Evolutionary conservation across 371 early-diverging fungal genomes (phyloP).

Genomic region (Synchytrium microbalum): DNA sequence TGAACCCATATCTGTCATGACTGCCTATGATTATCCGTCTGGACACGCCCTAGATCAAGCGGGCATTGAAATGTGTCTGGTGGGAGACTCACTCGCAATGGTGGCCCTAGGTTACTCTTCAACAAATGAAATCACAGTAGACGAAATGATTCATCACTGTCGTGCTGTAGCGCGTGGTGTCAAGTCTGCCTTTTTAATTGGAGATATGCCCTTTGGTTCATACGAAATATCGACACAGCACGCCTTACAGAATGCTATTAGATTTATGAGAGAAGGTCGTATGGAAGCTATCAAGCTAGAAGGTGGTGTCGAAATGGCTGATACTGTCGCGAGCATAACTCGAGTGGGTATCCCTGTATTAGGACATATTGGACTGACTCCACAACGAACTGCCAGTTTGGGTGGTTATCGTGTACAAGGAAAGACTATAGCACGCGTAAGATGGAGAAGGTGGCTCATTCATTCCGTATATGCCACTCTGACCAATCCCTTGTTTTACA

Average conservation of each 20-base stretch:
- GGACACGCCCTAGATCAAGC: slow-evolving; percentile 72
- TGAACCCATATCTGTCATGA: slow-evolving; percentile 61
- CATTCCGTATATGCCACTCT: background rate
- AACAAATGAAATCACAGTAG: slow-evolving; percentile 79
- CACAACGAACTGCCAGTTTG: slow-evolving; percentile 76
- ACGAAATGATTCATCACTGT: slow-evolving; percentile 92
- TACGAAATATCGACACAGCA: slow-evolving; percentile 69
- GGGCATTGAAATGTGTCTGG: slow-evolving; percentile 78
- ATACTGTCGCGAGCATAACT: slow-evolving; percentile 64
- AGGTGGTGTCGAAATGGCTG: slow-evolving; percentile 77
- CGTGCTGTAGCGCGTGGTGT: slow-evolving; percentile 79
- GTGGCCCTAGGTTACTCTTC: slow-evolving; percentile 82
- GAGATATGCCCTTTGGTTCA: slow-evolving; percentile 88
- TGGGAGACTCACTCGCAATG: slow-evolving; percentile 96
- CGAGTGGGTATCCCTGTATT: slow-evolving; percentile 72
- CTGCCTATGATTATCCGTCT: slow-evolving; percentile 75
- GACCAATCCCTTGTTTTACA: background rate
- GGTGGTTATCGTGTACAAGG: slow-evolving; percentile 93
- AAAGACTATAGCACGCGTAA: slow-evolving; percentile 63
- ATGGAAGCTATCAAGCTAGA: slow-evolving; percentile 95
- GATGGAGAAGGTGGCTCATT: background rate
- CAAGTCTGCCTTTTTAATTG: slow-evolving; percentile 67
- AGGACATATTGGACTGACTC: slow-evolving; percentile 91
- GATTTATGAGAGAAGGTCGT: slow-evolving; percentile 76
- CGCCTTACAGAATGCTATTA: slow-evolving; percentile 67